phyloP scores from a whole-genome alignment of 768 basidiomycete species.

The Thelephora aurantiotincta region DNA sequence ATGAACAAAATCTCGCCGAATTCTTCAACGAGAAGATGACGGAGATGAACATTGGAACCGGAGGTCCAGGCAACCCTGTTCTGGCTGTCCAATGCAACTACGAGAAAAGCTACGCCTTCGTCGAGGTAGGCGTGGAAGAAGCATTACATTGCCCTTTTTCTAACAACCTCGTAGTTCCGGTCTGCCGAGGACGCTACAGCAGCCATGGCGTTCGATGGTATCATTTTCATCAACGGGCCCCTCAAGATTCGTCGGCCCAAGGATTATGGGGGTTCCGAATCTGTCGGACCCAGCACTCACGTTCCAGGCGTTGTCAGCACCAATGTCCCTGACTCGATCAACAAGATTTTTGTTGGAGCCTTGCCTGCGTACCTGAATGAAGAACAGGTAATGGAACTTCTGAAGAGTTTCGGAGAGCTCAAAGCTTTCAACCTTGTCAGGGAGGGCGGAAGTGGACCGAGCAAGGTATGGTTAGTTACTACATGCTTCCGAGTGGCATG shows the following conservation, averaged over 20 bases:
- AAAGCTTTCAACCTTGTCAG: constrained; percentile 97
- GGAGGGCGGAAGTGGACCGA: constrained; percentile 77
- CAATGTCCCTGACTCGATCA: constrained; percentile 92
- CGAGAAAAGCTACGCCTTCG: constrained; percentile 98
- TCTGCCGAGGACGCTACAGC: constrained; percentile 93
- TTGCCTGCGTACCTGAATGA: constrained; percentile 92
- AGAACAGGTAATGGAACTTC: constrained; percentile 94
- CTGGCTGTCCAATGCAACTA: constrained; percentile 92
- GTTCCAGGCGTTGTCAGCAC: constrained; percentile 94
- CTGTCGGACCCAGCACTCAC: constrained; percentile 52
- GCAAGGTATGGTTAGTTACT: constrained; percentile 45
- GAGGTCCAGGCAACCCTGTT: constrained; percentile 78
- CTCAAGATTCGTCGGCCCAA: constrained; percentile 96
- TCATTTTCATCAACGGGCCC: constrained; percentile 89
- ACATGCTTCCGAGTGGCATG: background rate
- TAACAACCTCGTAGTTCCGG: constrained; percentile 57
- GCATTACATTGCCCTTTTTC: constrained; percentile 9
- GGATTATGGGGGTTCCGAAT: constrained; percentile 76
- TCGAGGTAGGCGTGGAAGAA: constrained; percentile 48
- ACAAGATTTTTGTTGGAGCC: constrained; percentile 97
- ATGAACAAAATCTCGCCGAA: constrained; percentile 79
- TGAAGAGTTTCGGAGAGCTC: constrained; percentile 95
- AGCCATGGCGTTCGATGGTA: constrained; percentile 95
- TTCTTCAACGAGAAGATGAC: constrained; percentile 97
- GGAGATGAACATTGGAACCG: constrained; percentile 80